Evolutionary conservation across 73 alveolate species (phyloP).

Genomic region (Paramecium primaurelia): DNA sequence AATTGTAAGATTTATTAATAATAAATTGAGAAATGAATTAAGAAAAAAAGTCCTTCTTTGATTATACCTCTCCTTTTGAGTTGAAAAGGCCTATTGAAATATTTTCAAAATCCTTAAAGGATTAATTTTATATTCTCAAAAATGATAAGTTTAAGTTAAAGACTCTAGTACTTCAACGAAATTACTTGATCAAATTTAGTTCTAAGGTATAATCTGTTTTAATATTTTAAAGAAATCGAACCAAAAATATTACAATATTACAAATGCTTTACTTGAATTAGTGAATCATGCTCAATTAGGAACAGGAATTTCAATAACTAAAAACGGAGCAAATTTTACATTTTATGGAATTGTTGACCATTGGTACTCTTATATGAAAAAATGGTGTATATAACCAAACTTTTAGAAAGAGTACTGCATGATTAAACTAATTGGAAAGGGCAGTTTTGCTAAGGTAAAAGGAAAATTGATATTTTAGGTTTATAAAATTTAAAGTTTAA

Average conservation of each 20-base stretch:
- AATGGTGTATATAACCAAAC: slow-evolving; percentile 33
- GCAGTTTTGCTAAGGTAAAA: slow-evolving; percentile 50
- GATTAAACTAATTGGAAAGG: slow-evolving; percentile 51
- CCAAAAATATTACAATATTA: background rate
- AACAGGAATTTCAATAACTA: background rate
- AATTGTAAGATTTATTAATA: background rate
- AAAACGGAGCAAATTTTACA: background rate
- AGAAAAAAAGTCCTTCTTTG: background rate
- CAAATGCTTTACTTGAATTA: background rate
- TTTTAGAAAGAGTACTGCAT: slow-evolving; percentile 49
- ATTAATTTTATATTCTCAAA: background rate
- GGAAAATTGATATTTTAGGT: background rate
- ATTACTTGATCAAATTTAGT: background rate
- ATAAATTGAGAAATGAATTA: background rate
- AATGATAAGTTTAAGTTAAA: background rate
- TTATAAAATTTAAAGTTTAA: background rate
- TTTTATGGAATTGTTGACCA: background rate
- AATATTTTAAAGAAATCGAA: background rate
- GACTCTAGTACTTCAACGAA: background rate
- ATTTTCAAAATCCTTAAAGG: background rate
- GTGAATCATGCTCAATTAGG: background rate
- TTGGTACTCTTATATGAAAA: background rate
- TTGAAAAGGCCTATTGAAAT: background rate
- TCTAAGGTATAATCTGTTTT: background rate
- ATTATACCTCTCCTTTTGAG: background rate